Conservation (phyloP, 345 rosid genomes). For the Durio zibethinus region DNA sequence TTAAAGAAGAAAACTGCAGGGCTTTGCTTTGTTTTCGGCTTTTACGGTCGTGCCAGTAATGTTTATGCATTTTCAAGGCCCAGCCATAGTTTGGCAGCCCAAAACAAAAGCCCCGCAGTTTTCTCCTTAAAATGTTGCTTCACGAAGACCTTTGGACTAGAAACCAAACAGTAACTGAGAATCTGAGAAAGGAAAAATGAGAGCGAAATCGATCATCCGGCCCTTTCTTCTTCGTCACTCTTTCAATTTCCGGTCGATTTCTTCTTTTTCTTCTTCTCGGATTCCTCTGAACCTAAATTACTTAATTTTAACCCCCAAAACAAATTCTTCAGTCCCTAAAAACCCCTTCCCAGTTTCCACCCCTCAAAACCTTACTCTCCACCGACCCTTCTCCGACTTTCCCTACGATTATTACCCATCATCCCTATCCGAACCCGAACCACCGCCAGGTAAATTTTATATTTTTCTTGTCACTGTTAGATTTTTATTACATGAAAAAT, state of each 20-base stretch:
- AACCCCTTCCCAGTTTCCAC: background rate
- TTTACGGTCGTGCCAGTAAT: too few relatives aligned
- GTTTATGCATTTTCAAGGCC: too few relatives aligned
- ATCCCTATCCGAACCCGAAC: background rate
- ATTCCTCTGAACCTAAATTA: background rate
- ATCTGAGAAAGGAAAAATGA: background rate
- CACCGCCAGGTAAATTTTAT: background rate
- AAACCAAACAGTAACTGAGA: background rate
- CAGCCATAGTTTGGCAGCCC: too few relatives aligned
- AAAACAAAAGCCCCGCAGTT: background rate
- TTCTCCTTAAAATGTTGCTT: background rate
- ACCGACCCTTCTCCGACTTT: background rate
- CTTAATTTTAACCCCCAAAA: background rate
- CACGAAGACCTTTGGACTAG: too few relatives aligned
- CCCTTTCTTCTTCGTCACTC: slow-evolving; percentile 11
- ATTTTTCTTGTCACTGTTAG: background rate
- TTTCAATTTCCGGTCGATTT: background rate
- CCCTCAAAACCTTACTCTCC: background rate
- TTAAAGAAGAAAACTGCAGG: too few relatives aligned
- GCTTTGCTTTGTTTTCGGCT: too few relatives aligned
- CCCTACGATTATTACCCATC: background rate
- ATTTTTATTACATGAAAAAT: too few relatives aligned
- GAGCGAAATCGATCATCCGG: background rate
- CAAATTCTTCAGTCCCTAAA: background rate
- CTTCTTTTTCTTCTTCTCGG: background rate